Conservation (phyloP, 306 rosid species). For the Ceratonia siliqua region DNA sequence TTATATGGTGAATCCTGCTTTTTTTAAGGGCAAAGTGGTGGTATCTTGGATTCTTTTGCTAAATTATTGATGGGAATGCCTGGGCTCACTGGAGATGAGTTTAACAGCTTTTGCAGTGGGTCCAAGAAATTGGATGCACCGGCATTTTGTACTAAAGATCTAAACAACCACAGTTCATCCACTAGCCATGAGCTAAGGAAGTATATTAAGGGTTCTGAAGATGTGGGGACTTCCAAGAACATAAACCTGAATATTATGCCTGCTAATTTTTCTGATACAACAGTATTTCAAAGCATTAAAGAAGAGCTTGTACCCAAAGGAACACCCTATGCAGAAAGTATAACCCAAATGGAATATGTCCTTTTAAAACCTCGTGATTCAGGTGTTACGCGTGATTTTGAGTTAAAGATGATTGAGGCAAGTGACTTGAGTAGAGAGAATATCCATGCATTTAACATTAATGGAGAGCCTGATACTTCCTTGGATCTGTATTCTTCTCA, state of each 20-base stretch:
- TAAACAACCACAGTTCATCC: slow-evolving; percentile 25
- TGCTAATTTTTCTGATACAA: slow-evolving; percentile 13
- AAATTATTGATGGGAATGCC: slow-evolving; percentile 26
- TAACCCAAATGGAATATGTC: slow-evolving; percentile 1
- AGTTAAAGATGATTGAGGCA: slow-evolving; percentile 33
- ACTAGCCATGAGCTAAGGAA: slow-evolving; percentile 35
- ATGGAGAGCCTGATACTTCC: slow-evolving; percentile 10
- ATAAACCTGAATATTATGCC: slow-evolving; percentile 42
- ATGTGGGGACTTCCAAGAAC: neutral
- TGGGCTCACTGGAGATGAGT: slow-evolving; percentile 23
- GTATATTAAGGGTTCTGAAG: slow-evolving; percentile 1
- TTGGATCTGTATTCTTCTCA: slow-evolving; percentile 19
- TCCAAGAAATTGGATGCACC: slow-evolving; percentile 33
- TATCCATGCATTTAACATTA: neutral
- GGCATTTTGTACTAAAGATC: slow-evolving; percentile 29
- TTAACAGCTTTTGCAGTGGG: slow-evolving; percentile 27
- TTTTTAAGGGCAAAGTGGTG: too few relatives aligned
- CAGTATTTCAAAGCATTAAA: slow-evolving; percentile 23
- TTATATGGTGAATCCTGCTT: too few relatives aligned
- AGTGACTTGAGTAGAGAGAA: slow-evolving; percentile 21
- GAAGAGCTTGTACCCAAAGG: neutral
- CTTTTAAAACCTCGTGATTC: slow-evolving; percentile 5
- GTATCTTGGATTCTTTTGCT: too few relatives aligned
- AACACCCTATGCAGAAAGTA: slow-evolving; percentile 4
- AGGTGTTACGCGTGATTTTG: slow-evolving; percentile 21